Percentiles rank a stretch among this genome's conserved stretches.
These are phyloP conservation scores for Venturia pyrina DNA, from an alignment of 2,329 filamentous ascomycete genomes.

Conservation along the genomic window DNA sequence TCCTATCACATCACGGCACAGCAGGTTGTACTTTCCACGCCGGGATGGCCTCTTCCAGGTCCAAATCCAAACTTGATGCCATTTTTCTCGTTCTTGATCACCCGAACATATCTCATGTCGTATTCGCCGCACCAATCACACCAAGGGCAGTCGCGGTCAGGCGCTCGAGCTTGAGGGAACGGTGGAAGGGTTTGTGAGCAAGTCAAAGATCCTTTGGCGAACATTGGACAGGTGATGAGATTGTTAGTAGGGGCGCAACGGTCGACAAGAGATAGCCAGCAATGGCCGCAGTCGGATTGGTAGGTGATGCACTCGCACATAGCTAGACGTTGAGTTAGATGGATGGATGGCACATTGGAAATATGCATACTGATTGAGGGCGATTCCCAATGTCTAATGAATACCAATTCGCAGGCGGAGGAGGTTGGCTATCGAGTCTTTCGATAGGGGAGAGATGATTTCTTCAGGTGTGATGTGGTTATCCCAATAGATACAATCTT, in stretches of 20 bases:
- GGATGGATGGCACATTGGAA: neutral
- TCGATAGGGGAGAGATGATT: neutral
- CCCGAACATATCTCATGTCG: conserved; percentile 11
- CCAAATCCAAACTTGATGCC: conserved; percentile 12
- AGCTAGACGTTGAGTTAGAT: neutral
- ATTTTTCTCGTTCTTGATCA: conserved; percentile 1
- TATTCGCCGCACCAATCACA: conserved; percentile 18
- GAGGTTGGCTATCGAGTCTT: neutral
- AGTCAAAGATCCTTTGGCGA: conserved; percentile 15
- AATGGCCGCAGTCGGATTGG: conserved; percentile 37
- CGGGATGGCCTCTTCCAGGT: conserved; percentile 2
- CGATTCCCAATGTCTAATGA: neutral
- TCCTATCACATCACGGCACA: conserved; percentile 7
- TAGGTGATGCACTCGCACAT: conserved; percentile 41
- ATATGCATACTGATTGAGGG: neutral
- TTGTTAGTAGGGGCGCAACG: conserved; percentile 33
- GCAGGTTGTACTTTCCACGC: conserved; percentile 5
- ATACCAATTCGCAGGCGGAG: neutral
- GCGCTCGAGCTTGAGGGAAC: conserved; percentile 12
- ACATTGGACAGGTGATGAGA: conserved; percentile 31
- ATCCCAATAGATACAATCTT: neutral
- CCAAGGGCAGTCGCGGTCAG: conserved; percentile 18
- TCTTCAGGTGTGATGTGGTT: neutral
- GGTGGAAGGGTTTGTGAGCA: neutral
- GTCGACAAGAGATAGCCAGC: conserved; percentile 37